Base-by-base conservation (phyloP, 2,329 filamentous ascomycete species). In the Parafenestella ontariensis region DNA sequence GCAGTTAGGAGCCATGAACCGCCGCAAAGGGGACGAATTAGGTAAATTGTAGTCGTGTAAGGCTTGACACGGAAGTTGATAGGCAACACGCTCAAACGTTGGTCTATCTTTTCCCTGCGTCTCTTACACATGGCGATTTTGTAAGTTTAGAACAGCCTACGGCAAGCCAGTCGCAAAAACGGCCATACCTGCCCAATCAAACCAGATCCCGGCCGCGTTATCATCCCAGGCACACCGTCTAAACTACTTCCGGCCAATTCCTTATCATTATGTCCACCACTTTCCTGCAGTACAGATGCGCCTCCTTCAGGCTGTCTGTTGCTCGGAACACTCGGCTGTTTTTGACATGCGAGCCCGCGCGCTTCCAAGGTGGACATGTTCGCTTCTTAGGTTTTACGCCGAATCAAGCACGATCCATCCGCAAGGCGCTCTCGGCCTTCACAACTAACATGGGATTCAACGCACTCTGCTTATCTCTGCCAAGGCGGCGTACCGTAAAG, bases 391-490 rank as follows among this genome's bases (percentile, higher is more conserved):
- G n/a, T 52, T 44, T 52, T 24, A 54, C 48, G 45, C 46, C 52
- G 55, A 48, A 58, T 54, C 23, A 18, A 42, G 51, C 48, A 24
- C 51, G 46, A 39, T 47, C 46, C 45, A 56, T 56, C 49, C 47
- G 49, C 49, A 51, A 49, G 20, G 13, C 45, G 47, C 23, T 45
- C 51, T 55, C 52, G n/a, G 56, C 59, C 54, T 51, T 46, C 29
- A 29, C 52, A 31, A 51, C 37, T 49, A 55, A 50, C 45, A 56
- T 55, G 54, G 62, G 48, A 55, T 31, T 17, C 33, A 24, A 39
- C 29, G 45, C 31, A 5, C 26, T 46, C 41, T 56, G 52, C 69
- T 72, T 72, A 72, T 72, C 69, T 66, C 62, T 68, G 68, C 69
- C 68, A 71, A 72, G 69, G 23, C 49, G 53, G 59, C 50, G 33